phyloP scores from a whole-genome alignment of 2,329 filamentous ascomycete genomes.

The Ascochyta koolunga region DNA sequence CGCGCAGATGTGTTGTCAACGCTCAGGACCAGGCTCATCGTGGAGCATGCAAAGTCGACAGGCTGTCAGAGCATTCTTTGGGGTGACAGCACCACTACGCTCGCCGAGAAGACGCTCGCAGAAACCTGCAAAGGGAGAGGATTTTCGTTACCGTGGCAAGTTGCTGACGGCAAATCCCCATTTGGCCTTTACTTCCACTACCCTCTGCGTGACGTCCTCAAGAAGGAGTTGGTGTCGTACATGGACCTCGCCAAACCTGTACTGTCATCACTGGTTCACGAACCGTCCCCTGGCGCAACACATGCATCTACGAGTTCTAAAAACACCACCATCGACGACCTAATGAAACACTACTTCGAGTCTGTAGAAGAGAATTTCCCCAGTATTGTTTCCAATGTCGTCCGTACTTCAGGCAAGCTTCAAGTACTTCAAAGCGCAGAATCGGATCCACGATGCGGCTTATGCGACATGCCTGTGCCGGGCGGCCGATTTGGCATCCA shows the following conservation, averaged over 20 bases:
- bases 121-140: conserved; percentile 92
- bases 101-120: conserved; percentile 83
- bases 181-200: conserved; percentile 71
- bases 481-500: conserved; percentile 67
- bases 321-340: conserved; percentile 85
- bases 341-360: conserved; percentile 88
- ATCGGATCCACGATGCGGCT: conserved; percentile 58
- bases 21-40: conserved; percentile 73
- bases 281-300: conserved; percentile 25
- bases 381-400: conserved; percentile 92
- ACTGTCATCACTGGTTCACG: conserved; percentile 52
- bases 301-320: conserved; percentile 65
- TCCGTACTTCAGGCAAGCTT: conserved; percentile 86
- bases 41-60: conserved; percentile 56
- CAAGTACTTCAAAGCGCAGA: conserved; percentile 52
- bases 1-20: conserved; percentile 74
- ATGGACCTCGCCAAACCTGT: conserved; percentile 60
- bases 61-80: conserved; percentile 76
- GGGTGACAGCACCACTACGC: conserved; percentile 83
- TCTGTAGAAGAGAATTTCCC: conserved; percentile 86
- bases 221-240: conserved; percentile 77
- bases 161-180: conserved; percentile 73
- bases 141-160: conserved; percentile 79
- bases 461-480: conserved; percentile 73
- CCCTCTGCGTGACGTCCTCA: conserved; percentile 83